Percentiles rank a stretch among this genome's conserved stretches.
Conservation (phyloP, 768 basidiomycete species). For the Tylopilus felleus region DNA sequence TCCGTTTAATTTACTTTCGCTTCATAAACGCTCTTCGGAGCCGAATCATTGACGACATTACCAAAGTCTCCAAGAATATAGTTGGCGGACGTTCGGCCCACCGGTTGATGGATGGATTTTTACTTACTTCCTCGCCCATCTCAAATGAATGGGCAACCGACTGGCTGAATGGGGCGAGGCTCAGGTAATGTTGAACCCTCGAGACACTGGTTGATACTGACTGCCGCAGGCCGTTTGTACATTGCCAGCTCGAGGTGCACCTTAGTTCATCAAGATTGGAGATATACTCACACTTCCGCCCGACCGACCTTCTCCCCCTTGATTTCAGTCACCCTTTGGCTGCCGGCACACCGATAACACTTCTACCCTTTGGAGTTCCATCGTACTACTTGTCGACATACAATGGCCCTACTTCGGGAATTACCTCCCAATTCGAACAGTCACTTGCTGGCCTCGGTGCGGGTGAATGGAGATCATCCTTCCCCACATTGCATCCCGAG, state of each 20-base stretch:
- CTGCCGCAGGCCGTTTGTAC: constrained; percentile 51
- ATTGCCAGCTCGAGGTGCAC: constrained; percentile 58
- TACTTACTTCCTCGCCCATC: constrained; percentile 46
- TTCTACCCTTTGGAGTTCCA: constrained; percentile 69
- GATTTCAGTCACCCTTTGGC: constrained; percentile 38
- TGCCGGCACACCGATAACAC: constrained; percentile 62
- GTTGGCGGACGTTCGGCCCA: constrained; percentile 36
- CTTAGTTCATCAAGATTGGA: constrained; percentile 47
- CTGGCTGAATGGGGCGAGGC: constrained; percentile 55
- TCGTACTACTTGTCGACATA: constrained; percentile 74
- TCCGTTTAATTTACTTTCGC: constrained; percentile 38
- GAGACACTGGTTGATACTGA: constrained; percentile 11
- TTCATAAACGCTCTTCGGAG: constrained; percentile 66
- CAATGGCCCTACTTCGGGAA: constrained; percentile 58
- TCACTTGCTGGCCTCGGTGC: constrained; percentile 63
- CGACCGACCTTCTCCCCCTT: constrained; percentile 59
- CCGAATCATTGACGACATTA: constrained; percentile 49
- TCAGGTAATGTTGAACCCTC: constrained; percentile 37
- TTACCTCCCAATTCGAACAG: constrained; percentile 60
- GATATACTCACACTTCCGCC: constrained; percentile 58
- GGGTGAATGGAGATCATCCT: constrained; percentile 42
- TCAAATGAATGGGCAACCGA: constrained; percentile 60
- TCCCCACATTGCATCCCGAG: constrained; percentile 13
- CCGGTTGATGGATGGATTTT: constrained; percentile 59
- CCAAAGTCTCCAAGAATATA: constrained; percentile 36